Percentiles rank a stretch among this genome's conserved stretches.
These are phyloP conservation scores for Lactarius akahatsu DNA, from an alignment of 768 basidiomycete genomes.

Conservation along the genomic window DNA sequence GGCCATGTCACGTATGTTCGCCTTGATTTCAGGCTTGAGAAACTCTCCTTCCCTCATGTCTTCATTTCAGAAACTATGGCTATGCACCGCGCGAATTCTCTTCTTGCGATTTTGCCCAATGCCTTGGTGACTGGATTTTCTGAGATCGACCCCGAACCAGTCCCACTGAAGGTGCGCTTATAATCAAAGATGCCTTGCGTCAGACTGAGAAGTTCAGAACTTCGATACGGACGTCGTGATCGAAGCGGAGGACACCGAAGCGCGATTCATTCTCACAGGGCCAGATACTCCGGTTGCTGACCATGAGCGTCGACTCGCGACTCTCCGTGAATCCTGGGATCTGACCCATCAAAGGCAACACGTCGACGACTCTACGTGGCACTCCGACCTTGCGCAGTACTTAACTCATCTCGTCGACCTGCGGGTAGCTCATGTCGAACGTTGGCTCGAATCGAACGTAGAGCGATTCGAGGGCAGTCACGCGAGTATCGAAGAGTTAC, in stretches of 20 bases:
- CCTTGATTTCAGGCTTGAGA: not conserved
- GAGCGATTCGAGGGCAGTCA: constrained; percentile 44
- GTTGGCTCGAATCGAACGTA: constrained; percentile 52
- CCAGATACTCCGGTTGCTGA: constrained; percentile 22
- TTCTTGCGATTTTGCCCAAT: constrained; percentile 43
- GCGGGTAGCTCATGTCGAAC: constrained; percentile 47
- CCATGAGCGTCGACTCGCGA: constrained; percentile 32
- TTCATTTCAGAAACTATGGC: constrained; percentile 46
- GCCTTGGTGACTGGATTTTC: constrained; percentile 48
- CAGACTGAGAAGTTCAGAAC: constrained; percentile 39
- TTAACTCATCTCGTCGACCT: constrained; percentile 42
- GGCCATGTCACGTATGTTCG: constrained; percentile 53
- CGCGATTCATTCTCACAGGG: constrained; percentile 38
- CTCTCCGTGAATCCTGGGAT: constrained; percentile 36
- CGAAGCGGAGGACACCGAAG: constrained; percentile 36
- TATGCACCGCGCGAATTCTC: constrained; percentile 41
- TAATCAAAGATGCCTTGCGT: accelerated
- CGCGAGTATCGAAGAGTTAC: constrained; percentile 46
- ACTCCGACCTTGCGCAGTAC: constrained; percentile 38
- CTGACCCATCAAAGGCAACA: constrained; percentile 36
- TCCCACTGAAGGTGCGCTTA: constrained; percentile 49
- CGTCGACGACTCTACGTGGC: constrained; percentile 45
- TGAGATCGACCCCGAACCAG: constrained; percentile 46
- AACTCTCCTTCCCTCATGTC: not conserved
- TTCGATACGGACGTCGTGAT: constrained; percentile 44